Evolutionary conservation across 257 asterid species (phyloP).

Genomic region (Dorcoceras hygrometricum): DNA sequence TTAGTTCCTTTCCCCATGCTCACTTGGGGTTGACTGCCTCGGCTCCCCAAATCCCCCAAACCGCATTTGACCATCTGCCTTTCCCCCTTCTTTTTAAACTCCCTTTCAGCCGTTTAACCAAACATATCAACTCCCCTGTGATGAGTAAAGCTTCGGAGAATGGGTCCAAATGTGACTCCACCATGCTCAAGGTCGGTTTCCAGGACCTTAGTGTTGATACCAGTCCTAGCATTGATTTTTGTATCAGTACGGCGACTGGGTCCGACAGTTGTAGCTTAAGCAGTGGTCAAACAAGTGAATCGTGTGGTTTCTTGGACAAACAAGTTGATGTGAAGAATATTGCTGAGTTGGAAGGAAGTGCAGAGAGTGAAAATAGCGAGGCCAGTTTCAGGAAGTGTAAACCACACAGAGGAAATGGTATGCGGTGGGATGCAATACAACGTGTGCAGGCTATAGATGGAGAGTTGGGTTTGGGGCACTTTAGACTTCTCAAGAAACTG

Average conservation of each 20-base stretch:
- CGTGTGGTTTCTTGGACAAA: conserved; percentile 40
- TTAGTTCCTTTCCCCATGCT: conserved; percentile 35
- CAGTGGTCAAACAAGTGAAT: conserved; percentile 31
- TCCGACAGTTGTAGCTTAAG: conserved; percentile 38
- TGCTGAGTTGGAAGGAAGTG: conserved; percentile 24
- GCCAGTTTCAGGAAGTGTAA: conserved; percentile 60
- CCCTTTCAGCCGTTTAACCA: conserved; percentile 48
- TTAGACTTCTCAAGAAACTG: conserved; percentile 74
- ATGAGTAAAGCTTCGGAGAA: conserved; percentile 39
- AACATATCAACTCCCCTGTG: conserved; percentile 29
- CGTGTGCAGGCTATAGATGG: conserved; percentile 44
- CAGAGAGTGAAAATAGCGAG: conserved; percentile 46
- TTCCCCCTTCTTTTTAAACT: conserved; percentile 29
- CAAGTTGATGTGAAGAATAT: conserved; percentile 21
- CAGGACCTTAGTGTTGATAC: conserved; percentile 41
- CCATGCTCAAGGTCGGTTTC: conserved; percentile 38
- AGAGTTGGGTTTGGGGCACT: conserved; percentile 69
- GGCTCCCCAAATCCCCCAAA: conserved; percentile 50
- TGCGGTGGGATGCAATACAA: conserved; percentile 79
- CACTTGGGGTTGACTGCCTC: conserved; percentile 76
- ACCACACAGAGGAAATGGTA: conserved; percentile 79
- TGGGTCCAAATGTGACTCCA: conserved; percentile 32
- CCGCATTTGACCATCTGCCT: conserved; percentile 51
- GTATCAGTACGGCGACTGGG: conserved; percentile 45
- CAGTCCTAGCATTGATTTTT: conserved; percentile 47